These are phyloP conservation scores for Heterobasidion annosum DNA, from an alignment of 1,284 basidiomycete species.

Conservation along the genomic window DNA sequence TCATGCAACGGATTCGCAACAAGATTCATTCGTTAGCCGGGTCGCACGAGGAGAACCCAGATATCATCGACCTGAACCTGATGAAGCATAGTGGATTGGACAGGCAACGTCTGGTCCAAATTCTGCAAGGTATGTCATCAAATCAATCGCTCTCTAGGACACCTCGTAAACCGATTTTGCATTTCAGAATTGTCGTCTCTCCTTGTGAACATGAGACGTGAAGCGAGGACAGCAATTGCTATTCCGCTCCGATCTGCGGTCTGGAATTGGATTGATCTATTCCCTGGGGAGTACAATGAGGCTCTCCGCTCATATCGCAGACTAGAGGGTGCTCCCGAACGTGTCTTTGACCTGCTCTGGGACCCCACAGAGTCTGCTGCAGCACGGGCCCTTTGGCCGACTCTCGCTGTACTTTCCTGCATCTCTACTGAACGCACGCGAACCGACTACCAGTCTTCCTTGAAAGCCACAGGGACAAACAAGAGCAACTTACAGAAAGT, in stretches of 20 bases:
- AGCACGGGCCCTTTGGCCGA: constrained; percentile 70
- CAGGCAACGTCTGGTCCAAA: constrained; percentile 50
- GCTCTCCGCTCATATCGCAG: constrained; percentile 54
- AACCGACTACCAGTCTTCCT: constrained; percentile 37
- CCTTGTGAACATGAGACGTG: constrained; percentile 76
- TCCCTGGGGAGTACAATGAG: constrained; percentile 76
- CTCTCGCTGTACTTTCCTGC: constrained; percentile 69
- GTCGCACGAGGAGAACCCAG: constrained; percentile 43
- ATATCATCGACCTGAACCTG: constrained; percentile 68
- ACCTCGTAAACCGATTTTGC: neutral
- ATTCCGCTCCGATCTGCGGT: constrained; percentile 72
- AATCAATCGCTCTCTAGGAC: neutral
- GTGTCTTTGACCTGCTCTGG: constrained; percentile 74
- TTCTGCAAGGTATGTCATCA: constrained; percentile 46
- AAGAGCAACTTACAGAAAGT: constrained; percentile 20
- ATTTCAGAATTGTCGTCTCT: constrained; percentile 69
- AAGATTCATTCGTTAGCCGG: constrained; percentile 63
- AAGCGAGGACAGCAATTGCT: constrained; percentile 68
- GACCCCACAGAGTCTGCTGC: constrained; percentile 41
- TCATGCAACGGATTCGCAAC: constrained; percentile 64
- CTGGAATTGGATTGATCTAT: constrained; percentile 89
- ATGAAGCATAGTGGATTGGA: constrained; percentile 69
- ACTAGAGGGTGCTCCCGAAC: constrained; percentile 75
- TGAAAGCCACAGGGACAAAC: constrained; percentile 15
- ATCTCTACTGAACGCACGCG: constrained; percentile 72